phyloP scores from a whole-genome alignment of 2,329 filamentous ascomycete genomes.

The Neonectria punicea region DNA sequence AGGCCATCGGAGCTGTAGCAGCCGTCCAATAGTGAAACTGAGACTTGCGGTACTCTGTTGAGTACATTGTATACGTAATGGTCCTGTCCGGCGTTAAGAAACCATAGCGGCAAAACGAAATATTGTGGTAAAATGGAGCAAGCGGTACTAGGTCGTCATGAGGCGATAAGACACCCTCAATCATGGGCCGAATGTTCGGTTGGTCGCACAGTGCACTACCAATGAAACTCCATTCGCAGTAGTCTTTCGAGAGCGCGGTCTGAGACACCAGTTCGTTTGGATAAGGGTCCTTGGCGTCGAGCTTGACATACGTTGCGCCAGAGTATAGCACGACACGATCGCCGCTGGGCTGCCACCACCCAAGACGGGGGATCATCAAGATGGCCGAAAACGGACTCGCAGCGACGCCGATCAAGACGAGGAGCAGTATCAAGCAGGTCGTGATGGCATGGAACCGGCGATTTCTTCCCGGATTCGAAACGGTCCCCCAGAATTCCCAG shows the following conservation, averaged over 20 bases:
- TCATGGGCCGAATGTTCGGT: too few relatives aligned
- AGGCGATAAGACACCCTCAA: too few relatives aligned
- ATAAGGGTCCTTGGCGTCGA: too few relatives aligned
- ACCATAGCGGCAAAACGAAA: too few relatives aligned
- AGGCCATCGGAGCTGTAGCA: neutral
- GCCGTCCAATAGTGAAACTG: neutral
- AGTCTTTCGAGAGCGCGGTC: too few relatives aligned
- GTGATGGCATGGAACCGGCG: neutral
- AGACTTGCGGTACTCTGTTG: neutral
- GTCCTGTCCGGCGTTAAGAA: too few relatives aligned
- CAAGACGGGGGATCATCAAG: slow-evolving; percentile 12
- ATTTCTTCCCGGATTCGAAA: neutral
- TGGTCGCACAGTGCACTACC: too few relatives aligned
- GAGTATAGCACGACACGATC: neutral
- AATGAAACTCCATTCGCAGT: too few relatives aligned
- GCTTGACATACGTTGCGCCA: neutral
- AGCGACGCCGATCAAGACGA: neutral
- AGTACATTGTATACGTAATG: too few relatives aligned
- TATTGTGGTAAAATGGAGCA: too few relatives aligned
- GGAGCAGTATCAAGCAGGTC: neutral
- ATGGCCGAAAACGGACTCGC: slow-evolving; percentile 16
- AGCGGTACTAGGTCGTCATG: too few relatives aligned
- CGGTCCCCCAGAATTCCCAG: slow-evolving; percentile 12
- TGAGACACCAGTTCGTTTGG: too few relatives aligned
- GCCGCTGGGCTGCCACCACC: slow-evolving; percentile 16